Evolutionary conservation across 75 land plant genomes (phyloP).

Genomic region (Isoetes taiwanensis): DNA sequence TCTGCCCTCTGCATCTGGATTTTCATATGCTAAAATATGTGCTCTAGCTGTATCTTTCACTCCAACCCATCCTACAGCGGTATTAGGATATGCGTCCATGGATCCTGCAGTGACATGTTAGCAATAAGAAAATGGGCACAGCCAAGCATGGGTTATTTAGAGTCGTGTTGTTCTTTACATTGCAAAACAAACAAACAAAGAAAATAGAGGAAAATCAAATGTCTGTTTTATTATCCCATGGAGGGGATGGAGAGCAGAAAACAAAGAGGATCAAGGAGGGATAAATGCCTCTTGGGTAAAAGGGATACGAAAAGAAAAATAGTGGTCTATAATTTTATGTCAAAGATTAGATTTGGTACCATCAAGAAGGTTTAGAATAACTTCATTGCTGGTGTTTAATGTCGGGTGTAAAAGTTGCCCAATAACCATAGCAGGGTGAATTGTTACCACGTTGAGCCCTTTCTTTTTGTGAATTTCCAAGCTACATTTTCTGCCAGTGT

Average conservation of each 20-base stretch:
- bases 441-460: slow-evolving; percentile 56
- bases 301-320: no score
- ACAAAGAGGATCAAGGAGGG: no score
- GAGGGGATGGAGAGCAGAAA: no score
- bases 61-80: slow-evolving; percentile 44
- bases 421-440: slow-evolving; percentile 87
- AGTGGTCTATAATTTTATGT: no score
- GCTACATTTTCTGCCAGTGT: slow-evolving; percentile 84
- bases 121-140: no score
- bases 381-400: slow-evolving; percentile 71
- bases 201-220: no score
- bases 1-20: slow-evolving; percentile 5
- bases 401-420: slow-evolving; percentile 81
- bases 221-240: no score
- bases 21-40: slow-evolving; percentile 67
- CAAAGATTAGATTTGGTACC: slow-evolving; percentile 33
- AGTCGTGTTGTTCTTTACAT: no score
- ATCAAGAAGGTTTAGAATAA: slow-evolving; percentile 41
- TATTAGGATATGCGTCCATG: slow-evolving; percentile 38
- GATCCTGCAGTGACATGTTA: slow-evolving; percentile 31
- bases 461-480: slow-evolving; percentile 70
- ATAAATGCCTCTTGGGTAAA: no score
- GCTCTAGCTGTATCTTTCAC: slow-evolving; percentile 72
- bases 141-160: no score
- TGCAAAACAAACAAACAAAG: no score